A percentile compares a stretch with the other conserved stretches of the same genome.
These are phyloP conservation scores for Podaxis pistillaris DNA, from an alignment of 768 basidiomycete species.

Conservation along the genomic window DNA sequence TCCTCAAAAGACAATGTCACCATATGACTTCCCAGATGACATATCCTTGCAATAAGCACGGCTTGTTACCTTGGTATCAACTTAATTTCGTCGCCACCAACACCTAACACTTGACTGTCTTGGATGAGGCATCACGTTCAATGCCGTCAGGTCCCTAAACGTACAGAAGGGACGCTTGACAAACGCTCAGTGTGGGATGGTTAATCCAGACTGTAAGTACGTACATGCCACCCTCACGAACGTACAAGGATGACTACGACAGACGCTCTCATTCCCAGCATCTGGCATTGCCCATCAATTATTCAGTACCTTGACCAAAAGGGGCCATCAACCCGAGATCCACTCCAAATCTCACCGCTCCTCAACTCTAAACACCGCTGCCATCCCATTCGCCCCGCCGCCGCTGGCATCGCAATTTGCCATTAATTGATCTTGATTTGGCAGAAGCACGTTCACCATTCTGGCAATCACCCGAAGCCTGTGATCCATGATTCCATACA, in stretches of 20 bases:
- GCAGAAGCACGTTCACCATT: not conserved
- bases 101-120: not conserved
- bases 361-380: not conserved
- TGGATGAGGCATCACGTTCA: not conserved
- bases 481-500: not conserved
- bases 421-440: not conserved
- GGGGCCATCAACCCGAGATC: not conserved
- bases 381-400: not conserved
- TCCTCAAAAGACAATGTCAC: not conserved
- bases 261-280: not conserved
- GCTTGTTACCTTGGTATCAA: not conserved
- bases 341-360: not conserved
- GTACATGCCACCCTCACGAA: not conserved
- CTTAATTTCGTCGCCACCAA: not conserved
- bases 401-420: conserved; percentile 2
- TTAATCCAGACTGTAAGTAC: not conserved
- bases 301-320: not conserved
- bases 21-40: not conserved
- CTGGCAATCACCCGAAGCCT: not conserved
- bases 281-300: not conserved
- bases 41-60: not conserved
- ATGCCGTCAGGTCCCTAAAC: not conserved
- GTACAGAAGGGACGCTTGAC: not conserved
- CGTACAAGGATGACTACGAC: not conserved
- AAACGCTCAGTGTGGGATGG: not conserved